phyloP scores from a whole-genome alignment of 495 filamentous ascomycete species.

The Arthonia radiata region DNA sequence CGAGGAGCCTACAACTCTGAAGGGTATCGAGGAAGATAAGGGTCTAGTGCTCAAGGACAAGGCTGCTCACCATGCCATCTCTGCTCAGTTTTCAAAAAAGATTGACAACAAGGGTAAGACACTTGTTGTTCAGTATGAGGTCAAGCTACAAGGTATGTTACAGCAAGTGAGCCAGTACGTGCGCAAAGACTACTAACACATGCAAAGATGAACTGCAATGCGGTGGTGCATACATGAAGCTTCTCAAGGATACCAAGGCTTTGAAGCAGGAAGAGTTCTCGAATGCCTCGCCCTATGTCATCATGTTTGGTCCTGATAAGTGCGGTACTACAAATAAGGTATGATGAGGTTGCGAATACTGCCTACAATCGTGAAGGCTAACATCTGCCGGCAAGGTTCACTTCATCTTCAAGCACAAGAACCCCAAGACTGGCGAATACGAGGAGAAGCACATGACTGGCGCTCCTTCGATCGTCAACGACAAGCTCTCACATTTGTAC shows the following conservation, averaged over 20 bases:
- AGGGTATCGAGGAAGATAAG: conserved; percentile 89
- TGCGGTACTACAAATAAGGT: conserved; percentile 97
- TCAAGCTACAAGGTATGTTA: conserved; percentile 86
- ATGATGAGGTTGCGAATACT: conserved; percentile 4
- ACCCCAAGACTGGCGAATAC: conserved; percentile 98
- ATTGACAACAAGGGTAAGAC: conserved; percentile 94
- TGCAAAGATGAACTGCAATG: conserved; percentile 71
- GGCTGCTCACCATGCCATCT: conserved; percentile 97
- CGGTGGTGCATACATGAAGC: conserved; percentile 98
- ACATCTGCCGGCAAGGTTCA: conserved; percentile 35
- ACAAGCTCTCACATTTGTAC: conserved; percentile 81
- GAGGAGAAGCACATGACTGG: conserved; percentile 96
- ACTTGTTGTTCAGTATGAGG: conserved; percentile 95
- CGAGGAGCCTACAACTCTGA: conserved; percentile 78
- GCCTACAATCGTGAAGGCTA: too few relatives aligned
- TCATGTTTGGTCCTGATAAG: conserved; percentile 99
- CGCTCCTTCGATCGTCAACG: conserved; percentile 62
- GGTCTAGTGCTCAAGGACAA: conserved; percentile 92
- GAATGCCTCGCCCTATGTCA: conserved; percentile 88
- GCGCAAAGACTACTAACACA: background rate
- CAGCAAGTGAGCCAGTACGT: background rate
- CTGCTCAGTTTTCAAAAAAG: conserved; percentile 90
- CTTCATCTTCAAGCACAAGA: conserved; percentile 99
- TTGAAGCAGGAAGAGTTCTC: conserved; percentile 96
- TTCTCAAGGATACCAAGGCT: conserved; percentile 90